Base-by-base conservation (phyloP, 371 early-diverging fungal species). In the Rhizomucor miehei region DNA sequence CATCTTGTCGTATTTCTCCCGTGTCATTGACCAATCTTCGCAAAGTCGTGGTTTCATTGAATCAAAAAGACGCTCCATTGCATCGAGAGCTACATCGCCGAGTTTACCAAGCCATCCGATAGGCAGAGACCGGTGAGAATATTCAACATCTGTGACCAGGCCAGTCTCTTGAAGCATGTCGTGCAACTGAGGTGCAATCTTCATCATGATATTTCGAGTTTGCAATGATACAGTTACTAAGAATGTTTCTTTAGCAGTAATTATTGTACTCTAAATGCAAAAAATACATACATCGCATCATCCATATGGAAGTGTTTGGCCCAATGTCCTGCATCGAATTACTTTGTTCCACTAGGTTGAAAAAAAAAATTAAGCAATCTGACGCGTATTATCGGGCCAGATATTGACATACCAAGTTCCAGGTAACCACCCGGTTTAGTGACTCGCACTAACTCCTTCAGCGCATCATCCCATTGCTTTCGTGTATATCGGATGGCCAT, bases 1-100 rank as follows among this genome's bases (percentile, higher is more conserved):
- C 25, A 69, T 37, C 23, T 67, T 62, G 21, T 75, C 76, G 16
- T 75, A 75, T 45, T 72, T 72, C 14, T 58, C 56, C 5, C 39
- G 19, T 20, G 50, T 62, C 68, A 75, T 75, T 1, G 67, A 69
- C 76, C 76, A 75, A 54, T 75, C 76, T 14, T 75, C 76, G 43
- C 73, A 75, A 19, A 75, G 23, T 20, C 70, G 60, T 10, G 76
- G 76, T 53, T 68, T 69, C 43, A 65, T 54, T 0, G 76, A 66
- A 44, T 72, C 70, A 54, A 72, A 64, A 12, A 75, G 40, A 9
- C 76, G 60, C 13, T 67, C 65, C 12, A 63, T 13, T 14, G 59
- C 57, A 48, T 75, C 76, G 1, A 69, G 49, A 50, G 61, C 61
- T n/a, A 72, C 47, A 52, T 75, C 76, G 3, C 76, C 76, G 8